Percentiles rank a stretch among this genome's conserved stretches.
These are phyloP conservation scores for Seiridium unicorne DNA, from an alignment of 2,329 filamentous ascomycete species.

Conservation along the genomic window DNA sequence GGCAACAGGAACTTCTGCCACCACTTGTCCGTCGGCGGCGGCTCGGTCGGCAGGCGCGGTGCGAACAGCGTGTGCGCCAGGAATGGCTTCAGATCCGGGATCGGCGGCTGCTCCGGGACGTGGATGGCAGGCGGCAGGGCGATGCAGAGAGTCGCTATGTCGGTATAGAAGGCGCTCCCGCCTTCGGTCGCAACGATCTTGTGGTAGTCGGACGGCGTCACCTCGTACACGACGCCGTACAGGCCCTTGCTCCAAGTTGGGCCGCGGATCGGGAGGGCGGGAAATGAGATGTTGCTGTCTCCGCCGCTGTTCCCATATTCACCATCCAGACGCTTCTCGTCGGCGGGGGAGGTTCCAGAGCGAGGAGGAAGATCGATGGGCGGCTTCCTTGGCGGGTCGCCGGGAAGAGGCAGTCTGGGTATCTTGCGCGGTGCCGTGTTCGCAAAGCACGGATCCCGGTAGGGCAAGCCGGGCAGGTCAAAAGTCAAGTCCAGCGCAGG, in stretches of 20 bases:
- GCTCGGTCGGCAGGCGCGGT: conserved; percentile 44
- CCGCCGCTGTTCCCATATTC: conserved; percentile 4
- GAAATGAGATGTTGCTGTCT: conserved; percentile 2
- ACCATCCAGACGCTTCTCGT: conserved; percentile 14
- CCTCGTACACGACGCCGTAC: conserved; percentile 93
- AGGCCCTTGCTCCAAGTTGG: conserved; percentile 75
- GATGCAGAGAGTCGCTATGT: conserved; percentile 78
- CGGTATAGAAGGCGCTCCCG: conserved; percentile 79
- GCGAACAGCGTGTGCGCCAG: conserved; percentile 83
- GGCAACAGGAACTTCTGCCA: conserved; percentile 44
- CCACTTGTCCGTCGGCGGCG: conserved; percentile 28
- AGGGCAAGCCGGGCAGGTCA: conserved; percentile 81
- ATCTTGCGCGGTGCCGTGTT: conserved; percentile 67
- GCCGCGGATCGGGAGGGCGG: conserved; percentile 37
- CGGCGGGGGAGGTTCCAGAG: conserved; percentile 20
- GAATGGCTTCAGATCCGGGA: conserved; percentile 58
- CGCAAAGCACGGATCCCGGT: conserved; percentile 88
- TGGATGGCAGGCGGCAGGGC: conserved; percentile 58
- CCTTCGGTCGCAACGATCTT: conserved; percentile 90
- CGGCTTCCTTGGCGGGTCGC: conserved; percentile 25
- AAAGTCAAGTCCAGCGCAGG: conserved; percentile 79
- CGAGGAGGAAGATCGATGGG: conserved; percentile 25
- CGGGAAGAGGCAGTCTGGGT: conserved; percentile 34
- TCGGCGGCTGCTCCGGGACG: conserved; percentile 63
- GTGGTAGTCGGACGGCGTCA: conserved; percentile 77